Base-by-base conservation (phyloP, 805 yeast species). In the Yamadazyma scolyti region DNA sequence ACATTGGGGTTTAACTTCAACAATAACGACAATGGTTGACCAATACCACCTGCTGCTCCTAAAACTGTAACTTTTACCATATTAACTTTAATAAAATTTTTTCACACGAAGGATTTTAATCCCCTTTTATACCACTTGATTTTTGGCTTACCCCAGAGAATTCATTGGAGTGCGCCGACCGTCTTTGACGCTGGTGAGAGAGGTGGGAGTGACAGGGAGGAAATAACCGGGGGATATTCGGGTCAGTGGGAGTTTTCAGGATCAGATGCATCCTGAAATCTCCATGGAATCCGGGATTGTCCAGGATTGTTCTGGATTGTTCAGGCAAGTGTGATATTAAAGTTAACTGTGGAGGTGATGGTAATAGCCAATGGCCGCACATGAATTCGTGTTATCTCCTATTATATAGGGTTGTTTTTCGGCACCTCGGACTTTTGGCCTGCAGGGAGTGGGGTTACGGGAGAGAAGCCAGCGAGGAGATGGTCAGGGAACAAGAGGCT, bases 1-100 rank as follows among this genome's bases (percentile, higher is more conserved):
- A 80, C 71, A 32, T 70, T 66, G 23, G 76, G 77, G 47, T 78
- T 75, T 38, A 86, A 65, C 61, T 87, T 87, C 47, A 87, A 68
- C 42, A 87, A 71, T 33, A 88, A 75, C 9, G 95, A 85, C 40
- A 87, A 71, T 25, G 96, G 94, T 69, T 88, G 96, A 34, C 96
- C 96, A 54, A 87, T 87, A 39, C 96, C 96, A 48, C 95, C 95
- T 33, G 90, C 88, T 36, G 96, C 96, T 44, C 96, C 96, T 32
- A 81, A 71, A 38, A 87, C 88, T 34, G 95, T 74, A 32, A 85
- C 94, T 69, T 86, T 87, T 34, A 65, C 71, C 71, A 65, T 65
- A 25, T 28, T 11, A 20, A 21, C 6, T 11, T 17, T 13, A 10
- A 30, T 16, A 16, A 6, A 12, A 6, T 9, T 9, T 11, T 18